A percentile compares a stretch with the other conserved stretches of the same genome.
phyloP scores from a whole-genome alignment of 495 filamentous ascomycete species.

The Amniculicola lignicola region DNA sequence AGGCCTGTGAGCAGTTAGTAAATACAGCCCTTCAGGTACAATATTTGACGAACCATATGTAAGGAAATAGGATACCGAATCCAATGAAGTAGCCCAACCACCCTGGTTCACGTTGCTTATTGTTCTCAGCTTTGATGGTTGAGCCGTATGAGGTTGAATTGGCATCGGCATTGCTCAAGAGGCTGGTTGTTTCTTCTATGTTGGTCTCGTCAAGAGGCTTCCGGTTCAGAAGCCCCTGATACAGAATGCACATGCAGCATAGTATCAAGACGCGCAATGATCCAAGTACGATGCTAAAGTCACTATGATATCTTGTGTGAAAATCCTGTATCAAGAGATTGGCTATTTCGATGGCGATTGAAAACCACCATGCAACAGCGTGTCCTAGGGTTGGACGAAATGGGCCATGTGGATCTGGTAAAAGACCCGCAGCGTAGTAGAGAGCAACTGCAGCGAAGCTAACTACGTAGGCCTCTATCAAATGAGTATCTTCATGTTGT shows the following conservation, averaged over 20 bases:
- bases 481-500: too few relatives aligned
- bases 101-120: not conserved
- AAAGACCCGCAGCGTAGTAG: conserved; percentile 8
- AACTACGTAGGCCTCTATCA: too few relatives aligned
- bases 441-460: not conserved
- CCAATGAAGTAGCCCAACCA: conserved; percentile 19
- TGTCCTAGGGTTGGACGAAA: conserved; percentile 1
- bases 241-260: not conserved
- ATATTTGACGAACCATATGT: conserved; percentile 5
- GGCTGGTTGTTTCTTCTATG: not conserved
- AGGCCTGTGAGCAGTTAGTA: not conserved
- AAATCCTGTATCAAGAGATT: not conserved
- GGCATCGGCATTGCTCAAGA: not conserved
- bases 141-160: not conserved
- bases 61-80: conserved; percentile 8
- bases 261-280: not conserved
- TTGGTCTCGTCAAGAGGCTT: not conserved
- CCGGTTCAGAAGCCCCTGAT: not conserved
- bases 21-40: not conserved
- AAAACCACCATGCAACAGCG: conserved; percentile 9
- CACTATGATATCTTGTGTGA: not conserved
- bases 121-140: not conserved
- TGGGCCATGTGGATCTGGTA: conserved; percentile 5
- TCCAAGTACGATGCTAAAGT: too few relatives aligned
- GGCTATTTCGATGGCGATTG: not conserved